Conservation (phyloP, 768 basidiomycete species). For the Trametes sanguinea region DNA sequence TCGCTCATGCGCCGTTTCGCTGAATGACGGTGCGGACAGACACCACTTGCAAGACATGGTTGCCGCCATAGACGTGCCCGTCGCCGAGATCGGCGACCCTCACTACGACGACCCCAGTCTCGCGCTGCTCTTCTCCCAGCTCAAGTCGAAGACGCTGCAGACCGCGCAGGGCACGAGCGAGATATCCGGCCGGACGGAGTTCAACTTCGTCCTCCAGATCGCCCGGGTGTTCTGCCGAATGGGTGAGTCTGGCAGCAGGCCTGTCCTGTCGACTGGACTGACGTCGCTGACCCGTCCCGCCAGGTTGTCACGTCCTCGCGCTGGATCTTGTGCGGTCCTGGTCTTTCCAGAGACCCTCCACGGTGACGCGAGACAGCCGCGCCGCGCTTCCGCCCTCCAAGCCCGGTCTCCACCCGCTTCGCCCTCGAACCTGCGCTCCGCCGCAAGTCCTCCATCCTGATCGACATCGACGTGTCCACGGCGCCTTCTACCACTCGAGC, state of each 20-base stretch:
- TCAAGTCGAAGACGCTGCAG: conserved; percentile 89
- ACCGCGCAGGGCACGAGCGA: conserved; percentile 91
- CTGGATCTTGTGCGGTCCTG: conserved; percentile 87
- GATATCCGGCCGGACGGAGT: conserved; percentile 85
- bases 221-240: conserved; percentile 92
- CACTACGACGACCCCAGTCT: conserved; percentile 95
- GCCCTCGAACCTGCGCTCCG: conserved; percentile 54
- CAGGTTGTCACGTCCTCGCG: conserved; percentile 92
- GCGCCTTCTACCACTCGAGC: conserved; percentile 56
- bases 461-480: conserved; percentile 83
- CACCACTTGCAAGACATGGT: conserved; percentile 77
- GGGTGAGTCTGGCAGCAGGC: conserved; percentile 51
- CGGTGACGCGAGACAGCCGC: conserved; percentile 31
- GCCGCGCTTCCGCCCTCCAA: conserved; percentile 38
- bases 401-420: conserved; percentile 49
- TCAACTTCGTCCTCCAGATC: conserved; percentile 94
- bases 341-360: conserved; percentile 85
- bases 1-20: background rate
- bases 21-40: conserved; percentile 44
- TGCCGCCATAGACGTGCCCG: conserved; percentile 50
- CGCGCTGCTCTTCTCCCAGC: conserved; percentile 84
- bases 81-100: conserved; percentile 74
- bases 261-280: background rate
- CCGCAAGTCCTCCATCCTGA: conserved; percentile 74
- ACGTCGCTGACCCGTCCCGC: background rate